Percentiles rank a stretch among this genome's conserved stretches.
phyloP scores from a whole-genome alignment of 1,284 basidiomycete species.

The Malassezia cuniculi region DNA sequence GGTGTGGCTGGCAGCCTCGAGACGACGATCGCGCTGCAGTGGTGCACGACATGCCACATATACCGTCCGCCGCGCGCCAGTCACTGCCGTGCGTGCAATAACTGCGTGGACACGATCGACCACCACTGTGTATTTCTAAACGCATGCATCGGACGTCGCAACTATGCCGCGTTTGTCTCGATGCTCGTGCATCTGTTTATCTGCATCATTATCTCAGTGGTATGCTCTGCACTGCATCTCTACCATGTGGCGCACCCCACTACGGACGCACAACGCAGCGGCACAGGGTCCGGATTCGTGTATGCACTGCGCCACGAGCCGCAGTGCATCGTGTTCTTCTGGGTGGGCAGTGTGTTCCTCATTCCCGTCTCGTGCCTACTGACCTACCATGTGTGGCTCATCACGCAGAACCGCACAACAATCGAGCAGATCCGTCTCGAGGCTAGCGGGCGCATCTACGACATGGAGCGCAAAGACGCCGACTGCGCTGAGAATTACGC shows the following conservation, averaged over 20 bases:
- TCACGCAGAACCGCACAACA: slow-evolving; percentile 35
- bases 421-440: slow-evolving; percentile 43
- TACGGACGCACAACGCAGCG: slow-evolving; percentile 15
- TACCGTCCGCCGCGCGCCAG: slow-evolving; percentile 41
- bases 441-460: slow-evolving; percentile 24
- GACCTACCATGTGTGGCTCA: slow-evolving; percentile 32
- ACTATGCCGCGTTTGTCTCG: slow-evolving; percentile 41
- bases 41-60: slow-evolving; percentile 42
- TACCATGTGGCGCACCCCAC: slow-evolving; percentile 17
- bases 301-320: slow-evolving; percentile 25
- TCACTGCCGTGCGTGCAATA: slow-evolving; percentile 44
- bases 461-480: slow-evolving; percentile 13
- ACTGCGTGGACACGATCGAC: slow-evolving; percentile 44
- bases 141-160: slow-evolving; percentile 41
- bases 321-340: slow-evolving; percentile 30
- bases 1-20: slow-evolving; percentile 7
- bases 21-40: slow-evolving; percentile 26
- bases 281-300: slow-evolving; percentile 10
- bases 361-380: slow-evolving; percentile 27
- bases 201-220: slow-evolving; percentile 14
- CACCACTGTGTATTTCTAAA: slow-evolving; percentile 46
- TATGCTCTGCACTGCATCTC: slow-evolving; percentile 17
- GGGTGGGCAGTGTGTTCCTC: slow-evolving; percentile 19
- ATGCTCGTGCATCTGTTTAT: slow-evolving; percentile 4
- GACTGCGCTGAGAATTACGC: not conserved